Conservation (phyloP, 169 alveolate genomes). For the Theileria sp. region DNA sequence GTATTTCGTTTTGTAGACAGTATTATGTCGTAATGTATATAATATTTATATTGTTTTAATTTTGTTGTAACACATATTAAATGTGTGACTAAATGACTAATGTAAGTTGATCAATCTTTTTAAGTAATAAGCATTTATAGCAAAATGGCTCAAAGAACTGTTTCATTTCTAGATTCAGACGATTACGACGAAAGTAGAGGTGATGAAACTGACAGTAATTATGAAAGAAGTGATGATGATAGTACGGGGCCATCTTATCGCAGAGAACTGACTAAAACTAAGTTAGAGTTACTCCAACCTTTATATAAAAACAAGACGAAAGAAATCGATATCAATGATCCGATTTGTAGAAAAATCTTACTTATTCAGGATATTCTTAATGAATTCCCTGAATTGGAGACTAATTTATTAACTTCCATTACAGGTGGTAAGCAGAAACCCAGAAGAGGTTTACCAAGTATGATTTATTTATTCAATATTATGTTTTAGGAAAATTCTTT, state of each 20-base stretch:
- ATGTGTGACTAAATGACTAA: background rate
- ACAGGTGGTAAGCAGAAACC: slow-evolving; percentile 26
- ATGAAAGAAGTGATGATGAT: background rate
- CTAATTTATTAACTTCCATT: slow-evolving; percentile 15
- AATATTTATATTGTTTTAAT: background rate
- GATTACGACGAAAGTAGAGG: too few relatives aligned
- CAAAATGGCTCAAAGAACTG: background rate
- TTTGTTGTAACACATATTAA: background rate
- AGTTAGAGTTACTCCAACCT: background rate
- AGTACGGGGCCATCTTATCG: slow-evolving; percentile 2
- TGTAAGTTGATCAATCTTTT: background rate
- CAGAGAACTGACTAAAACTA: slow-evolving; percentile 1
- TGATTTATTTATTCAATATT: background rate
- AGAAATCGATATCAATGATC: slow-evolving; percentile 10
- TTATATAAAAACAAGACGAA: background rate
- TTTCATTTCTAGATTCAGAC: background rate
- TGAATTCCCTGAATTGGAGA: slow-evolving; percentile 55
- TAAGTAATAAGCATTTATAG: background rate
- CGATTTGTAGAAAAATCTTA: slow-evolving; percentile 27
- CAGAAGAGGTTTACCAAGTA: slow-evolving; percentile 46
- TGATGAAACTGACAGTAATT: too few relatives aligned
- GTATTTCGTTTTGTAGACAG: background rate
- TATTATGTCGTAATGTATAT: background rate
- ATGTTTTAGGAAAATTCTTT: slow-evolving; percentile 38
- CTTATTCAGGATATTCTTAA: slow-evolving; percentile 48